Percentiles rank a stretch among this genome's conserved stretches.
Conservation (phyloP, 257 asterid species). For the Capsicum pubescens region DNA sequence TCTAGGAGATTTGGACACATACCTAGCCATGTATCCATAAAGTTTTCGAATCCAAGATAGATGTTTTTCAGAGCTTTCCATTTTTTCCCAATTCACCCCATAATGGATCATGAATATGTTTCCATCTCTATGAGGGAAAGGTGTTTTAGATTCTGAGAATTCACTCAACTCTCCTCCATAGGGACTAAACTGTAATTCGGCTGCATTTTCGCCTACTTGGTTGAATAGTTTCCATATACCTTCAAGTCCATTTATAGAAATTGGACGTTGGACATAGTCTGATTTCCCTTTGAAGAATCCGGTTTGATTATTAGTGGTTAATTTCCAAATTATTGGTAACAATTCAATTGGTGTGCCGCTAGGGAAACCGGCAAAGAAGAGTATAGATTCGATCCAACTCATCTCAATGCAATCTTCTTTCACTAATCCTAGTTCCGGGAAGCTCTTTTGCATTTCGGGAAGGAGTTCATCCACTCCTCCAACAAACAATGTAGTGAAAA, state of each 20-base stretch:
- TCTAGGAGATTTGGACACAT: too few species aligned
- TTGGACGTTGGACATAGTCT: not conserved
- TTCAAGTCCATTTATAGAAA: not conserved
- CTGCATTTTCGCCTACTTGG: not conserved
- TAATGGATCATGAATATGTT: constrained; percentile 1
- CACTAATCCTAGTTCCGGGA: not conserved
- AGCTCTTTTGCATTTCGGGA: not conserved
- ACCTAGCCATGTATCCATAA: too few species aligned
- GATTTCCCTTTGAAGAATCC: not conserved
- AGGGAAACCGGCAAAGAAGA: not conserved
- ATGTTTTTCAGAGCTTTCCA: too few species aligned
- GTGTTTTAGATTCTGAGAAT: not conserved
- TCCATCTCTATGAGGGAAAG: constrained; percentile 15
- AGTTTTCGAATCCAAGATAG: too few species aligned
- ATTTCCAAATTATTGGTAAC: not conserved
- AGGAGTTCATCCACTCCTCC: constrained; percentile 8
- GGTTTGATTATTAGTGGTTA: not conserved
- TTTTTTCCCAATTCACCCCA: not conserved
- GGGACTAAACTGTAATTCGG: not conserved
- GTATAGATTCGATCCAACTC: constrained; percentile 17
- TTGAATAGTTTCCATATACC: constrained; percentile 1
- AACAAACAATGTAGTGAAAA: not conserved
- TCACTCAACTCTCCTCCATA: constrained; percentile 20
- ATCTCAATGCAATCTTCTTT: constrained; percentile 22
- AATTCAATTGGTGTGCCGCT: not conserved